Evolutionary conservation across 1,284 basidiomycete species (phyloP), one percentile per base, ranked within the genome.

Genomic region (Mycosarcoma maydis): DNA sequence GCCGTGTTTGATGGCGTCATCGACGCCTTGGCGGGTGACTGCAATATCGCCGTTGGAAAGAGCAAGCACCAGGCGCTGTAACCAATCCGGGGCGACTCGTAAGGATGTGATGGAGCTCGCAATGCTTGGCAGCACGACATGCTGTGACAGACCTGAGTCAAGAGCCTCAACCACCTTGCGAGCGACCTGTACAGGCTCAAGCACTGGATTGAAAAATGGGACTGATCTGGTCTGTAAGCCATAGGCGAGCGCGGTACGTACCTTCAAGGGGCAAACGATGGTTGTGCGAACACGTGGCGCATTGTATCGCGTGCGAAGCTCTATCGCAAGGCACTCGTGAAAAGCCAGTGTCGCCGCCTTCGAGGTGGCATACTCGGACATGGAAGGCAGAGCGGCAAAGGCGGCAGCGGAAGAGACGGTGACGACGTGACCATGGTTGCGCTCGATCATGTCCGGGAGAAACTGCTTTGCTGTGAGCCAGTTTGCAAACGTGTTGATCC

Each of bases 361-460:
- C 64, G 59, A 72, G 23, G 71, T 73, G 40, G 72, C 66, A 53
- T 81, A 81, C 34, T 76, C 69, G 19, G 57, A 53, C 58, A 81
- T 76, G 37, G 73, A 70, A 0, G 78, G 76, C 13, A 79, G 65
- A 7, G 74, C 67, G 13, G 49, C 55, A 54, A 77, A 80, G n/a
- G 70, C 67, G 16, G 69, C 76, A 3, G 69, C 70, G 11, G 71
- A 75, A 3, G 79, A 79, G 26, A 81, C 71, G 3, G 72, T 79
- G 34, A 81, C 50, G 34, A 79, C 67, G 54, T 80, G 78, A 14
- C 80, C 80, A 64, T 80, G 80, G 54, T 81, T 81, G 40, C 53
- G 45, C 24, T 57, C 50, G 34, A 80, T 65, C 69, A 81, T 75
- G 55, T 67, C 52, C 1, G 80, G 80, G 23, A 77, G 48, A 53